Percentiles rank a stretch among this genome's conserved stretches.
phyloP scores from a whole-genome alignment of 306 rosid species.

The Chamaecrista fasciculata region DNA sequence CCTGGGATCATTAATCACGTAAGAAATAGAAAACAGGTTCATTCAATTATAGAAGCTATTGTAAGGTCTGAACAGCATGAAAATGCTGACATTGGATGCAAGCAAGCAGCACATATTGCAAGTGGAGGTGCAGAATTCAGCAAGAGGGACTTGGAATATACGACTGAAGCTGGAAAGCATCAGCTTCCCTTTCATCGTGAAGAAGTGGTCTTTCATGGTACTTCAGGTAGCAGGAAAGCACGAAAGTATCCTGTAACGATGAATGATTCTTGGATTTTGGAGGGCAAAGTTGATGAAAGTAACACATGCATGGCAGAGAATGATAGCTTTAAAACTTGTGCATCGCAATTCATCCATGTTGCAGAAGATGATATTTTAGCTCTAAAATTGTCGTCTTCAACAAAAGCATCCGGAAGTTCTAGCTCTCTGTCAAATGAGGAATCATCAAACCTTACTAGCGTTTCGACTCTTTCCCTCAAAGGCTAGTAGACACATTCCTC shows the following conservation, averaged over 20 bases:
- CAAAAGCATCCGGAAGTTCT: constrained; percentile 49
- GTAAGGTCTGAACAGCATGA: constrained; percentile 75
- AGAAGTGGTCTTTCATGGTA: constrained; percentile 31
- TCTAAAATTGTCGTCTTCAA: constrained; percentile 59
- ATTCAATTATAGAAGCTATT: constrained; percentile 83
- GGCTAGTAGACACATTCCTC: constrained; percentile 41
- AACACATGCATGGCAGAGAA: constrained; percentile 37
- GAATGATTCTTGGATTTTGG: constrained; percentile 37
- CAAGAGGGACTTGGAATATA: constrained; percentile 40
- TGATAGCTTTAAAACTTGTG: constrained; percentile 34
- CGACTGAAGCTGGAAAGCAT: constrained; percentile 39
- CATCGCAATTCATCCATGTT: constrained; percentile 38
- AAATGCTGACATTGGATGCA: constrained; percentile 43
- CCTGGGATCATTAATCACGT: constrained; percentile 99
- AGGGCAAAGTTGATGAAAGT: constrained; percentile 37
- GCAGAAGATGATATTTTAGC: constrained; percentile 51
- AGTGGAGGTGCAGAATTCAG: constrained; percentile 36
- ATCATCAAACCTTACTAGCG: constrained; percentile 47
- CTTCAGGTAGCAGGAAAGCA: constrained; percentile 43
- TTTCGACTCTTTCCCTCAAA: constrained; percentile 73
- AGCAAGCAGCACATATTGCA: constrained; percentile 43
- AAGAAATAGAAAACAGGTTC: constrained; percentile 91
- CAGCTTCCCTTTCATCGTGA: constrained; percentile 35
- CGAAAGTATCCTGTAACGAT: constrained; percentile 33
- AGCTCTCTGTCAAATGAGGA: constrained; percentile 57